Percentiles rank a stretch among this genome's conserved stretches.
phyloP scores from a whole-genome alignment of 2,329 filamentous ascomycete species.

The Penicillium sp. region DNA sequence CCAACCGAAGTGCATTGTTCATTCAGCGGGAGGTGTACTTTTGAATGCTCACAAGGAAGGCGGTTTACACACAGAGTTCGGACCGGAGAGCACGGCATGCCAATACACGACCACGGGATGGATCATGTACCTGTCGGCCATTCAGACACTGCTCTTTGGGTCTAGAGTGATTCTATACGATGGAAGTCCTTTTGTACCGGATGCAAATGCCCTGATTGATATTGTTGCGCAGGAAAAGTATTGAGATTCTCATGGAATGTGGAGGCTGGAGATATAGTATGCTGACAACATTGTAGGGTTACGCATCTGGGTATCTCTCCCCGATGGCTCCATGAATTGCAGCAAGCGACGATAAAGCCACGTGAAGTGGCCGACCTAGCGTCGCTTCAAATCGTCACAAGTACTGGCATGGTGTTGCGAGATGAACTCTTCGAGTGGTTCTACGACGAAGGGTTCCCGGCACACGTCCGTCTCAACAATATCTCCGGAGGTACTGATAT shows the following conservation, averaged over 20 bases:
- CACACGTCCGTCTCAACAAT: constrained; percentile 62
- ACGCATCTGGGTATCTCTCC: constrained; percentile 78
- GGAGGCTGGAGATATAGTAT: not conserved
- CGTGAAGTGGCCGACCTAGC: constrained; percentile 66
- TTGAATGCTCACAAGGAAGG: constrained; percentile 62
- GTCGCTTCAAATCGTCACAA: constrained; percentile 64
- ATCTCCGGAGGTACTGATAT: constrained; percentile 39
- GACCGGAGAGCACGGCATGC: constrained; percentile 49
- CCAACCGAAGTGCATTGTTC: constrained; percentile 83
- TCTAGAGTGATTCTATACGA: constrained; percentile 74
- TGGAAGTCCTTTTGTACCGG: constrained; percentile 77
- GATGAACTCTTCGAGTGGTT: constrained; percentile 81
- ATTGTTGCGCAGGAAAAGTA: constrained; percentile 55
- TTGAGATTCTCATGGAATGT: not conserved
- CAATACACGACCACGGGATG: constrained; percentile 76
- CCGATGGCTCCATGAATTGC: constrained; percentile 74
- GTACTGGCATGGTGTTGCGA: constrained; percentile 81
- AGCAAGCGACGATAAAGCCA: constrained; percentile 66
- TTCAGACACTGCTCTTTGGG: constrained; percentile 64
- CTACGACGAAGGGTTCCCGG: constrained; percentile 72
- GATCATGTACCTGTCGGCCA: constrained; percentile 80
- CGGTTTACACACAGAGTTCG: constrained; percentile 54
- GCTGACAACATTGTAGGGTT: constrained; percentile 63
- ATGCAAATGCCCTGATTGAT: constrained; percentile 59
- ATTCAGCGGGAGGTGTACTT: constrained; percentile 57